Evolutionary conservation across 2,329 filamentous ascomycete genomes (phyloP).

Genomic region (Penicillium sp.): DNA sequence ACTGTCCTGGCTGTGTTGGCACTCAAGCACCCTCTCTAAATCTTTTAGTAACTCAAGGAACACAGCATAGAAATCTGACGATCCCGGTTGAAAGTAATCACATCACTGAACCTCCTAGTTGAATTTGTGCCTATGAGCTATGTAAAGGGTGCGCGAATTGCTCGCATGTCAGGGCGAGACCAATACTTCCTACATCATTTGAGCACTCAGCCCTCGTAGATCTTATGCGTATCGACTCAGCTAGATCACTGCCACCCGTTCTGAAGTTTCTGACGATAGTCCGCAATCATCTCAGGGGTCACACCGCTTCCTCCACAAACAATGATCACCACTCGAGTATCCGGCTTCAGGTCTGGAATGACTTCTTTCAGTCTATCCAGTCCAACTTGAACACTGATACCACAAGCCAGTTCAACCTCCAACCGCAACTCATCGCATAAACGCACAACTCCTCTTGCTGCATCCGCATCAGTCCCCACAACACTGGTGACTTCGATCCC

Average conservation of each 20-base stretch:
- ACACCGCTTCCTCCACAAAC: constrained; percentile 53
- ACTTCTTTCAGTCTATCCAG: constrained; percentile 26
- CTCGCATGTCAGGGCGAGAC: too few relatives aligned
- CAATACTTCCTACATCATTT: too few relatives aligned
- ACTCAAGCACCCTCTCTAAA: too few relatives aligned
- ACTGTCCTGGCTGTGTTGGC: too few relatives aligned
- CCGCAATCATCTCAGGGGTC: constrained; percentile 52
- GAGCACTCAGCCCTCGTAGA: too few relatives aligned
- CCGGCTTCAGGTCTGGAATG: constrained; percentile 27
- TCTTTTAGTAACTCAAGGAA: too few relatives aligned
- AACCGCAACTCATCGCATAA: constrained; percentile 78
- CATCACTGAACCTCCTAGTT: too few relatives aligned
- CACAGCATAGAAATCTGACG: too few relatives aligned
- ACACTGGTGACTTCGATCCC: constrained; percentile 55
- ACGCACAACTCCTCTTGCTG: constrained; percentile 70
- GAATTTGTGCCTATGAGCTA: too few relatives aligned
- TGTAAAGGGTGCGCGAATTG: too few relatives aligned
- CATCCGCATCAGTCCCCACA: constrained; percentile 72
- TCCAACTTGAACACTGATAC: constrained; percentile 65
- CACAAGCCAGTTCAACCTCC: constrained; percentile 80
- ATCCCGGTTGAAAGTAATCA: too few relatives aligned
- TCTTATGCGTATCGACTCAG: too few relatives aligned
- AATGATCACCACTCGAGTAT: constrained; percentile 40
- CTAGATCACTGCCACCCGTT: constrained; percentile 28
- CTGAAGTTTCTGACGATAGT: constrained; percentile 49